A percentile compares a stretch with the other conserved stretches of the same genome.
phyloP scores from a whole-genome alignment of 257 asterid species.

The Agastache rugosa region DNA sequence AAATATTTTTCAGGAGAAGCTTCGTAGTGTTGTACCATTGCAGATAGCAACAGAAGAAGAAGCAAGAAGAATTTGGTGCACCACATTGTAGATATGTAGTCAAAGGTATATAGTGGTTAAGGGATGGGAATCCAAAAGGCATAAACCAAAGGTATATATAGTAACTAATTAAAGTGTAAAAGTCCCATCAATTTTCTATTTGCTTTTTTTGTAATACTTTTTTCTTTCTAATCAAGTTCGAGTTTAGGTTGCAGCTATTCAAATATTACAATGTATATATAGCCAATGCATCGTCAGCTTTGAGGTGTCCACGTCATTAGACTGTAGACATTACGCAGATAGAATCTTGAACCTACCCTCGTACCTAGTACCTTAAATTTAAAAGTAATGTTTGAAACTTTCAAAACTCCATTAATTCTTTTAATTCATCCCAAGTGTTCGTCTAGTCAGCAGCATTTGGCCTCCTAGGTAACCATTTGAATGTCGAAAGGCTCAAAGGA shows the following conservation, averaged over 20 bases:
- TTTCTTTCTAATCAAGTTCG: not conserved
- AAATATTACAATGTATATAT: no score
- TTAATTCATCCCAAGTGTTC: constrained; percentile 35
- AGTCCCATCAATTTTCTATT: not conserved
- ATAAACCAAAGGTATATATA: constrained; percentile 36
- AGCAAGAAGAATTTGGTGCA: constrained; percentile 35
- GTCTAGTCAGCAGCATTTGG: constrained; percentile 50
- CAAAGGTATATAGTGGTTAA: not conserved
- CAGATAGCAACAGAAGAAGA: constrained; percentile 41
- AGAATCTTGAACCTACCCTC: constrained; percentile 30
- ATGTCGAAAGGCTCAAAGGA: constrained; percentile 38
- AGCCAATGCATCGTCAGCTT: constrained; percentile 37
- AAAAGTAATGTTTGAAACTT: not conserved
- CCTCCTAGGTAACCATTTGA: constrained; percentile 32
- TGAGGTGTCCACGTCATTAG: constrained; percentile 37
- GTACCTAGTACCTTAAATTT: constrained; percentile 34
- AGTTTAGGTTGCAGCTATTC: not conserved
- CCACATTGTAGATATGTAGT: constrained; percentile 38
- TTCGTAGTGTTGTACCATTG: constrained; percentile 23
- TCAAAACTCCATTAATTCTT: not conserved
- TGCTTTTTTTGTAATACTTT: not conserved
- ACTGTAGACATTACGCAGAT: no score
- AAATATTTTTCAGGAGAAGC: constrained; percentile 26
- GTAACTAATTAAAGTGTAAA: no score
- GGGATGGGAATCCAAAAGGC: constrained; percentile 6